These are phyloP conservation scores for Knoxdaviesia proteae DNA, from an alignment of 2,329 filamentous ascomycete genomes.

Conservation along the genomic window DNA sequence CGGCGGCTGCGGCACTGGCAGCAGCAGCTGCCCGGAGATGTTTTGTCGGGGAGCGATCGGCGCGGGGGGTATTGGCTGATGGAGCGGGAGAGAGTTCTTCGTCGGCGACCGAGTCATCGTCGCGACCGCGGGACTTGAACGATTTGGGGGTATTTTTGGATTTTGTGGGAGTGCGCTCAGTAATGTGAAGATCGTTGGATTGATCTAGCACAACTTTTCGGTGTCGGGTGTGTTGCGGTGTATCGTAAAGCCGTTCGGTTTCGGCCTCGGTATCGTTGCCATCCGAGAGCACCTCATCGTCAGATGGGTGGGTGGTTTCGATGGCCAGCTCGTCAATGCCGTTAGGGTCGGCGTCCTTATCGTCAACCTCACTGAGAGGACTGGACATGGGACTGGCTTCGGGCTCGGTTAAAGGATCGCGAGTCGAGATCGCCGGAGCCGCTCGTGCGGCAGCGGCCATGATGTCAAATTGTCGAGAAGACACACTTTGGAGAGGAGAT, in stretches of 20 bases:
- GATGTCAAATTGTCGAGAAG: constrained; percentile 2
- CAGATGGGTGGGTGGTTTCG: constrained; percentile 9
- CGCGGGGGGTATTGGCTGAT: constrained; percentile 17
- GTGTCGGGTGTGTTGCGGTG: constrained; percentile 48
- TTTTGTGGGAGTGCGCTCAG: constrained; percentile 56
- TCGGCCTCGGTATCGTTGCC: constrained; percentile 65
- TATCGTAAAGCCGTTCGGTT: constrained; percentile 79
- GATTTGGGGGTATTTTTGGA: too few species aligned
- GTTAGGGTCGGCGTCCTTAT: constrained; percentile 52
- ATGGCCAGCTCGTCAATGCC: constrained; percentile 34
- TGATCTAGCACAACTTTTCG: constrained; percentile 38
- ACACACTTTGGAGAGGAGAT: background rate
- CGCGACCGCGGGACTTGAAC: constrained; percentile 9
- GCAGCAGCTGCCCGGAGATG: constrained; percentile 3
- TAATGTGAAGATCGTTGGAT: constrained; percentile 27
- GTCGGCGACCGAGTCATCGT: constrained; percentile 19
- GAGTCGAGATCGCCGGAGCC: constrained; percentile 26
- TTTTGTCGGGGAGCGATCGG: constrained; percentile 17
- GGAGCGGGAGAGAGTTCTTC: constrained; percentile 14
- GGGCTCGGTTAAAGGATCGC: constrained; percentile 23
- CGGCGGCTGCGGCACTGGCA: constrained; percentile 1
- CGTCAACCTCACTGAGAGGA: constrained; percentile 80
- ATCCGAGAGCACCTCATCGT: constrained; percentile 28
- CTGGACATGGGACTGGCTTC: constrained; percentile 63
- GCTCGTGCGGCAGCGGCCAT: constrained; percentile 34